Evolutionary conservation across 1,139 yeast genomes (phyloP).

Genomic region (Magnusiomyces suaveolens): DNA sequence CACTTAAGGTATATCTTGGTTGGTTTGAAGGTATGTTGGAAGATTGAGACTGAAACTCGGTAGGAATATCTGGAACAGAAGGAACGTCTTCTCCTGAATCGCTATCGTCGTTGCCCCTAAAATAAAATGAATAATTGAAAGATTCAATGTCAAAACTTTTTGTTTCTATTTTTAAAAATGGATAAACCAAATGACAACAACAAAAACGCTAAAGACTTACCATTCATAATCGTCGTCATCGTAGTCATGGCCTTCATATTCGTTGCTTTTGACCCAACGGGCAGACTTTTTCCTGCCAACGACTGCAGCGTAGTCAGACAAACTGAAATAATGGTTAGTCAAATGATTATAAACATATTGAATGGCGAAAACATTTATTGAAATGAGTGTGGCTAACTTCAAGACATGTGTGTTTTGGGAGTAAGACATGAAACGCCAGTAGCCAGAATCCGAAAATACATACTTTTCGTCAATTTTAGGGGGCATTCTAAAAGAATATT

Average conservation of each 20-base stretch:
- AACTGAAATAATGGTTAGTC: constrained; percentile 4
- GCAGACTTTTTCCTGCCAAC: constrained; percentile 33
- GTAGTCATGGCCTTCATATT: constrained; percentile 27
- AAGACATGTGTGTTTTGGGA: too few species aligned
- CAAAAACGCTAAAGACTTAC: constrained; percentile 11
- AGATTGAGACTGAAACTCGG: not conserved
- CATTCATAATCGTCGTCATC: constrained; percentile 22
- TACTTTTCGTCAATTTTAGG: too few species aligned
- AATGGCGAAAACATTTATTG: too few species aligned
- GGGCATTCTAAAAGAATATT: too few species aligned
- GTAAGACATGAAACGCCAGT: too few species aligned
- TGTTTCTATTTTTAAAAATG: too few species aligned
- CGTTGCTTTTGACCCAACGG: constrained; percentile 31
- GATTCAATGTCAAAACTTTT: too few species aligned
- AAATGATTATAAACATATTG: too few species aligned
- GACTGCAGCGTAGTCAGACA: constrained; percentile 23
- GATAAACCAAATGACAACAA: too few species aligned
- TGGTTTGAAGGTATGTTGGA: not conserved
- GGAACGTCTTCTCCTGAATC: not conserved
- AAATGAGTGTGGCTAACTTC: too few species aligned
- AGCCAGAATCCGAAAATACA: too few species aligned
- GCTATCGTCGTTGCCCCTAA: constrained; percentile 2
- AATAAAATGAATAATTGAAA: not conserved
- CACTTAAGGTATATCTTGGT: not conserved
- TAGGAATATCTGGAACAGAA: not conserved